Evolutionary conservation across 1,284 basidiomycete species (phyloP).

Genomic region (Tremellales sp.): DNA sequence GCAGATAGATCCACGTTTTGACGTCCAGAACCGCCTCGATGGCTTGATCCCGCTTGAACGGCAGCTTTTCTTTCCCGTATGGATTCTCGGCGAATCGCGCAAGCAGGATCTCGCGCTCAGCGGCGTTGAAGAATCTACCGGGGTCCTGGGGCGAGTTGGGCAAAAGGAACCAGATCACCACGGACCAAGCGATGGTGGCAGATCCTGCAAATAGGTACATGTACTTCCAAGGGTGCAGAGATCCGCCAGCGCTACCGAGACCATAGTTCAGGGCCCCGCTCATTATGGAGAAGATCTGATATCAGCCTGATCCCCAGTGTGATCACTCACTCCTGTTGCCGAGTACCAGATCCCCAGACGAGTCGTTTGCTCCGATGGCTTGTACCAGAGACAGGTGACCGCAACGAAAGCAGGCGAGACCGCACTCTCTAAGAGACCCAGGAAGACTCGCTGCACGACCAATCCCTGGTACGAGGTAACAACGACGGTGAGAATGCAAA

Average conservation of each 20-base stretch:
- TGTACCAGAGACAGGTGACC: slow-evolving; percentile 54
- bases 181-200: slow-evolving; percentile 51
- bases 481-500: slow-evolving; percentile 52
- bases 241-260: slow-evolving; percentile 44
- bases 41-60: slow-evolving; percentile 46
- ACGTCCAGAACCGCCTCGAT: slow-evolving; percentile 49
- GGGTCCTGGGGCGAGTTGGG: slow-evolving; percentile 50
- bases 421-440: slow-evolving; percentile 50
- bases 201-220: slow-evolving; percentile 54
- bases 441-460: slow-evolving; percentile 51
- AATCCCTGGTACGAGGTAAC: slow-evolving; percentile 48
- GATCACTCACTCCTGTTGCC: slow-evolving; percentile 49
- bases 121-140: slow-evolving; percentile 43
- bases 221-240: slow-evolving; percentile 52
- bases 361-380: slow-evolving; percentile 45
- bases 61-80: slow-evolving; percentile 30
- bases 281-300: slow-evolving; percentile 44
- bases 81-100: slow-evolving; percentile 45
- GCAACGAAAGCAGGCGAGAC: slow-evolving; percentile 54
- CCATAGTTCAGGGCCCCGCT: slow-evolving; percentile 53
- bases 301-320: slow-evolving; percentile 1
- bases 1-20: slow-evolving; percentile 52
- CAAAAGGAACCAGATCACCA: slow-evolving; percentile 48
- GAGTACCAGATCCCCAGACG: slow-evolving; percentile 53
- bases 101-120: slow-evolving; percentile 44